Evolutionary conservation across 2,329 filamentous ascomycete species (phyloP), one percentile per base, ranked within the genome.

Genomic region (Ophiosphaerella korrae): DNA sequence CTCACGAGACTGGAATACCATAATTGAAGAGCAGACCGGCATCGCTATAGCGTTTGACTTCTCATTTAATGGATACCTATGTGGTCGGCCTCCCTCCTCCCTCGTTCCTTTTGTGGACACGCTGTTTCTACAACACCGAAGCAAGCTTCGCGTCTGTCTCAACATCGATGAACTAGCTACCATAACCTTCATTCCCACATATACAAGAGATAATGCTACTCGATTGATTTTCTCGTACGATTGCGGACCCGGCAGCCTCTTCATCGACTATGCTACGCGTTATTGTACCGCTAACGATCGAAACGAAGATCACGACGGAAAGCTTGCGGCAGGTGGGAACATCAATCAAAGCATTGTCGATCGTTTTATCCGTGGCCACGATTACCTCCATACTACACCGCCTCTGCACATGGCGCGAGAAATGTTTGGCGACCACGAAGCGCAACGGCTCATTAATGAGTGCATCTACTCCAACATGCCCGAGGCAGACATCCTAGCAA

Each of bases 81-180:
- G 56, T 80, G 80, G 80, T 4, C 75, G 80, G 36, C 82, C 84
- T 61, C 81, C 80, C 3, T 80, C 82, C 2, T 81, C 83, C 0
- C 74, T 85, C 13, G 80, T 83, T 49, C 81, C 78, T 16, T 83
- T 85, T 57, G 82, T 86, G 58, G 82, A 86, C 56, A 76, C 78
- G 0, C 71, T 84, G 3, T 60, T 85, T 8, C 74, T 86, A 14
- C 80, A 82, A 56, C 81, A 86, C 58, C 79, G 82, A 0, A 80
- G 70, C 3, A 84, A 83, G 66, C 71, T 84, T 7, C 78, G 84
- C 23, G 82, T 80, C 2, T 85, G 82, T 64, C 81, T 86, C 62
- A 85, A 85, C 60, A 85, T 86, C 46, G 82, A 82, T 43, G 82
- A 83, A 29, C 84, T 86, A 36, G 81, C 80, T 26, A 86, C 83